Percentiles rank a stretch among this genome's conserved stretches.
These are phyloP conservation scores for Bryoglossum gracile DNA, from an alignment of 495 filamentous ascomycete species.

Conservation along the genomic window DNA sequence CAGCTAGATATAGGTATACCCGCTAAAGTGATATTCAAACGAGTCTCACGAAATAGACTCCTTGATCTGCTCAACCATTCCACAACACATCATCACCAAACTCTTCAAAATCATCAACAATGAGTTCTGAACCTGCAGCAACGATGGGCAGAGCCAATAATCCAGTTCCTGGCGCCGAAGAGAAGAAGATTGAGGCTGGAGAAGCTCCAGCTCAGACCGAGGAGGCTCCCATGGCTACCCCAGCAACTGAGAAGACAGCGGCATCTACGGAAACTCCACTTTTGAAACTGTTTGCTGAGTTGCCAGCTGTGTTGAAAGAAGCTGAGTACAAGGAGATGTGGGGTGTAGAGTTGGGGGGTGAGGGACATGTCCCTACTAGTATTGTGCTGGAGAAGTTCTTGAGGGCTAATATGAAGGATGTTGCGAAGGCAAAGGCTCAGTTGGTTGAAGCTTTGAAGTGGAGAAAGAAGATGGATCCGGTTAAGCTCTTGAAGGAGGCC, in stretches of 20 bases:
- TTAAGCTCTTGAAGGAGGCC: conserved; percentile 22
- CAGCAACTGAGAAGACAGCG: background rate
- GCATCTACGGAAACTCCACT: conserved; percentile 10
- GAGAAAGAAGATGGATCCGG: conserved; percentile 58
- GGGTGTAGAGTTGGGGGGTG: conserved; percentile 53
- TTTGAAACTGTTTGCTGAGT: conserved; percentile 21
- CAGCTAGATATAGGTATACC: no score
- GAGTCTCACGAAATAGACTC: no score
- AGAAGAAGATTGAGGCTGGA: conserved; percentile 3
- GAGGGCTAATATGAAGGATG: conserved; percentile 73
- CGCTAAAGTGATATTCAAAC: no score
- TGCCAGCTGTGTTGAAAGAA: conserved; percentile 33
- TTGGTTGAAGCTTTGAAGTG: conserved; percentile 71
- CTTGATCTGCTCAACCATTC: background rate
- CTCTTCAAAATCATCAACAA: conserved; percentile 5
- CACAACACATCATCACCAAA: background rate
- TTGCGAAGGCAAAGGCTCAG: conserved; percentile 64
- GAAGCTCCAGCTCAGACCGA: background rate
- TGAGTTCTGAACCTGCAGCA: conserved; percentile 22
- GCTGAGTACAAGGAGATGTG: conserved; percentile 65
- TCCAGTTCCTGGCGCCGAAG: conserved; percentile 1
- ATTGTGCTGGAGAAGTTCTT: conserved; percentile 87
- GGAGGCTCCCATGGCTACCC: background rate
- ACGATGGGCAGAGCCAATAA: conserved; percentile 3
- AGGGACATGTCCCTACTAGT: conserved; percentile 61